Evolutionary conservation across 2,329 filamentous ascomycete genomes (phyloP).

Genomic region (Paracoccidioides lutzii): DNA sequence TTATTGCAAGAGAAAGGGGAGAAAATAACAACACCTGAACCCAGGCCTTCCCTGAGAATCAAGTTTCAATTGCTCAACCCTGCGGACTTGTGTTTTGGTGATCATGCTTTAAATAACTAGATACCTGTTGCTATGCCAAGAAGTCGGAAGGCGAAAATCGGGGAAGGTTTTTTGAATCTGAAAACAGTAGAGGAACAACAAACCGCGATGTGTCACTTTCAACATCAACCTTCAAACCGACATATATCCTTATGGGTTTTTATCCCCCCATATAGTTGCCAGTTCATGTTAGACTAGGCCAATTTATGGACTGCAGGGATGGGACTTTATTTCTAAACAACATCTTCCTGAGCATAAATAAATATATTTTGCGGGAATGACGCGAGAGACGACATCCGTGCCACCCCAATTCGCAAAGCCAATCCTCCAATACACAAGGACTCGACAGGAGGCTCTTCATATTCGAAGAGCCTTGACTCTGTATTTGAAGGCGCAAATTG

Average conservation of each 20-base stretch:
- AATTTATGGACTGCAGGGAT: too few relatives aligned
- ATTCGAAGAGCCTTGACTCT: constrained; percentile 29
- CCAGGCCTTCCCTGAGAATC: too few relatives aligned
- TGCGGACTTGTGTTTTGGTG: too few relatives aligned
- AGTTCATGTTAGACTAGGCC: too few relatives aligned
- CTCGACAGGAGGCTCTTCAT: constrained; percentile 25
- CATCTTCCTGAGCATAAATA: neutral
- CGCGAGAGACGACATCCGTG: neutral
- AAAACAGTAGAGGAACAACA: neutral
- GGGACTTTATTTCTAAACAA: neutral
- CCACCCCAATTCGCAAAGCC: constrained; percentile 18
- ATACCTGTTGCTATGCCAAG: neutral
- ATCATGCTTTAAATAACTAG: neutral
- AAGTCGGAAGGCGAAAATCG: neutral
- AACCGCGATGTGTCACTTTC: neutral
- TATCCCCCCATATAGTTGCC: too few relatives aligned
- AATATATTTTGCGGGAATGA: neutral
- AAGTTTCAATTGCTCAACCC: too few relatives aligned
- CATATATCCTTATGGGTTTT: too few relatives aligned
- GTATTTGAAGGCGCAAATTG: constrained; percentile 26
- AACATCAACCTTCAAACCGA: neutral
- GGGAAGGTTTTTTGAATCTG: neutral
- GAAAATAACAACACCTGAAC: too few relatives aligned
- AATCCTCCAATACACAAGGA: constrained; percentile 28
- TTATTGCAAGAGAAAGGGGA: too few relatives aligned